These are phyloP conservation scores for Geranium brycei DNA, from an alignment of 345 rosid species.

Conservation along the genomic window DNA sequence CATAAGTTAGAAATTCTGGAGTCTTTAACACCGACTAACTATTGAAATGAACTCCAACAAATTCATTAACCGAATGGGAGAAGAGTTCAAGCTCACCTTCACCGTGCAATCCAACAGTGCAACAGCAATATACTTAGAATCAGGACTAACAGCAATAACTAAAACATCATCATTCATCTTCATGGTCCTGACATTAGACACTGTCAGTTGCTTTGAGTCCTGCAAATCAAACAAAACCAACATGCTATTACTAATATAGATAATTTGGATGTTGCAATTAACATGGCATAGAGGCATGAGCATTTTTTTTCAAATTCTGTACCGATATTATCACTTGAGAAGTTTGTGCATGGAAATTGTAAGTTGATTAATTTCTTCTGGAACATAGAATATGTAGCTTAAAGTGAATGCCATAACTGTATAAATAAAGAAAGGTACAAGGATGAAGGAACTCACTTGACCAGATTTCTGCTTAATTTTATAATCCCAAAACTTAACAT, in stretches of 20 bases:
- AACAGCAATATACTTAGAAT: slow-evolving; percentile 81
- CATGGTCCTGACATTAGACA: slow-evolving; percentile 57
- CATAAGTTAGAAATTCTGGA: no score
- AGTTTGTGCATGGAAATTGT: neutral
- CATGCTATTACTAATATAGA: neutral
- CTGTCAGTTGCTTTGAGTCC: slow-evolving; percentile 51
- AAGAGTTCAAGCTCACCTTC: slow-evolving; percentile 37
- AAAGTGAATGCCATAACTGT: neutral
- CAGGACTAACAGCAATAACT: slow-evolving; percentile 77
- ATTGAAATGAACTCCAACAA: neutral
- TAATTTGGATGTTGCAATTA: neutral
- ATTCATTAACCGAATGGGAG: neutral
- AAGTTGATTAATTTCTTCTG: no score
- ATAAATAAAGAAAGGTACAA: slow-evolving; percentile 4
- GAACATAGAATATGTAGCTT: neutral
- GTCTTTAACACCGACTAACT: no score
- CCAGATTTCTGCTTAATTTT: slow-evolving; percentile 49
- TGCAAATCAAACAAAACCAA: slow-evolving; percentile 25
- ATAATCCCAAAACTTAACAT: slow-evolving; percentile 89
- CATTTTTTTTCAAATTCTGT: neutral
- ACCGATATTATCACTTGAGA: neutral
- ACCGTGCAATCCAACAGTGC: slow-evolving; percentile 87
- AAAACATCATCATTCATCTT: slow-evolving; percentile 96
- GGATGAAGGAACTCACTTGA: slow-evolving; percentile 31
- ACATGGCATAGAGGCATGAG: neutral